phyloP scores from a whole-genome alignment of 306 rosid genomes.

The Carpinus fangiana region DNA sequence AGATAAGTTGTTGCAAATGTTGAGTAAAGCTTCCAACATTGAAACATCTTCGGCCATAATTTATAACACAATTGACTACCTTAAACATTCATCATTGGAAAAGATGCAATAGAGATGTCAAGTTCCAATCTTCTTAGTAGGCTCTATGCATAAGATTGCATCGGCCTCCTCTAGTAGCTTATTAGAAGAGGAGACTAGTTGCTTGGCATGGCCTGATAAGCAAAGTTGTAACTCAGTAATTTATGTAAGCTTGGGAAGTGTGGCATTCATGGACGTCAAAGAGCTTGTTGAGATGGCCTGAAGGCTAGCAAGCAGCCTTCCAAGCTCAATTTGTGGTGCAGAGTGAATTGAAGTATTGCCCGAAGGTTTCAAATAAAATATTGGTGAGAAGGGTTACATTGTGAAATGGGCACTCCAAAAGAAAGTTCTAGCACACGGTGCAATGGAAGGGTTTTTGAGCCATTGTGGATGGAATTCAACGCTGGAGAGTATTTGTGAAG shows the following conservation, averaged over 20 bases:
- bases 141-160: constrained; percentile 44
- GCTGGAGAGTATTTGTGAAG: no score
- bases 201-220: constrained; percentile 33
- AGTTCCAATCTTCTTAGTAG: constrained; percentile 42
- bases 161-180: constrained; percentile 16
- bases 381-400: constrained; percentile 28
- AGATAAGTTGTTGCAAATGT: background rate
- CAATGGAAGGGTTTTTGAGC: no score
- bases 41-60: constrained; percentile 41
- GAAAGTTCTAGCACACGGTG: no score
- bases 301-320: constrained; percentile 48
- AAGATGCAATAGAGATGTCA: constrained; percentile 24
- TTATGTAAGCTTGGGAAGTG: constrained; percentile 54
- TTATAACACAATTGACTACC: constrained; percentile 32
- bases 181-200: constrained; percentile 25
- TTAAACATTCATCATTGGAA: background rate
- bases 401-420: background rate
- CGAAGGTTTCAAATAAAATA: constrained; percentile 10
- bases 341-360: constrained; percentile 17
- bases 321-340: constrained; percentile 7
- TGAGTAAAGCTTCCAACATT: background rate
- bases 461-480: no score
- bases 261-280: constrained; percentile 43
- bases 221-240: constrained; percentile 20
- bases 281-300: constrained; percentile 48